Evolutionary conservation across 306 rosid species (phyloP), one percentile per base, ranked within the genome.

Genomic region (Lathyrus tuberosus): DNA sequence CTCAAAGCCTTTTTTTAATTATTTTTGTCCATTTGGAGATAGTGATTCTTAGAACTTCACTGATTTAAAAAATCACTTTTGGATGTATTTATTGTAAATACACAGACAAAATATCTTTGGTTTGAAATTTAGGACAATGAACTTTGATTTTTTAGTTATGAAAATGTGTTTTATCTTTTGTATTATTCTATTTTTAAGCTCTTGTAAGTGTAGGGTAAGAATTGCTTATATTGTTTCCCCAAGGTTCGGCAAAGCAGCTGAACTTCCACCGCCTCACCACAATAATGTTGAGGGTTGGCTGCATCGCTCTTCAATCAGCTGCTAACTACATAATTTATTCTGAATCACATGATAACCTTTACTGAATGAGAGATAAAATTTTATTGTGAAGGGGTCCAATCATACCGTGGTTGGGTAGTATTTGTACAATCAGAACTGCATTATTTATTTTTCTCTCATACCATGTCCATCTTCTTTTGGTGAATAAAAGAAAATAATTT

Each of bases 331-430:
- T 18, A 51, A 12, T 12, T 17, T 51, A 49, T 54, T 54, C 44
- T 6, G 18, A 54, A 30, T 74, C 43, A 28, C 54, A 51, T 22
- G 64, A 54, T 5, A 30, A 26, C 51, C 12, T n/a, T 48, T 51
- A 9, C 10, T 43, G 73, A 43, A 20, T 46, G 66, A 42, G 18
- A 31, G 31, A 64, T 14, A 13, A 8, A 8, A 65, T 0, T 66
- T 57, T 66, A 46, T 51, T 58, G 17, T 57, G 43, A 22, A 46
- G 22, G 26, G 73, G 71, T 26, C 22, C 44, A 11, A 35, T 16
- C 14, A 11, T 75, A 30, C 40, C 47, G 33, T 56, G 44, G 57
- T 37, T 75, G 69, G 15, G 43, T 66, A 12, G 37, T 41, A 40
- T 43, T 54, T 31, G 38, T 42, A 52, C 61, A 40, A 42, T 22